Conservation (phyloP, 495 filamentous ascomycete species). For the Talaromyces borbonicus region DNA sequence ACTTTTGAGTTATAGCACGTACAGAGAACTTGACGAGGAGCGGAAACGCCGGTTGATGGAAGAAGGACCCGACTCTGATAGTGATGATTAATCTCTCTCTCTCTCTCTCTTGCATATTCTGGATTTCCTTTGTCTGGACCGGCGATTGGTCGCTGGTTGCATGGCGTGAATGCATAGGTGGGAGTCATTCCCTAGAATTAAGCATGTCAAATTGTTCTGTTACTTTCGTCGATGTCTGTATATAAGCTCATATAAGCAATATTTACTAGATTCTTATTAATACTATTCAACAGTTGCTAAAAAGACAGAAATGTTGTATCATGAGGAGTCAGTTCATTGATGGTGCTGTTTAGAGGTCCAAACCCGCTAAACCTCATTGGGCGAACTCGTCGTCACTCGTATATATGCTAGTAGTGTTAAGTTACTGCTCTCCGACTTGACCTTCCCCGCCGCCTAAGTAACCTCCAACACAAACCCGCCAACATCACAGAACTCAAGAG, state of each 20-base stretch:
- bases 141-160: not conserved
- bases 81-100: constrained; percentile 29
- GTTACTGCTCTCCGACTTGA: constrained; percentile 1
- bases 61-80: constrained; percentile 32
- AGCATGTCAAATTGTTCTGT: too few relatives aligned
- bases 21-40: constrained; percentile 83
- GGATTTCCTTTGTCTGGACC: too few relatives aligned
- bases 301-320: not conserved
- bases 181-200: not conserved
- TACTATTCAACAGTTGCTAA: not conserved
- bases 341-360: too few relatives aligned
- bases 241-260: too few relatives aligned
- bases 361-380: constrained; percentile 1
- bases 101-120: not conserved
- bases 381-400: not conserved
- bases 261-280: not conserved
- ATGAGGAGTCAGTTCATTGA: constrained; percentile 6
- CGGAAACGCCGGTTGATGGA: constrained; percentile 45
- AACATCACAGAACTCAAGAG: not conserved
- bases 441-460: not conserved
- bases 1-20: constrained; percentile 82
- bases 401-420: too few relatives aligned
- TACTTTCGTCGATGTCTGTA: too few relatives aligned
- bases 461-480: not conserved
- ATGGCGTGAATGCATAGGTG: constrained; percentile 1